phyloP scores from a whole-genome alignment of 805 yeast genomes.

The Monosporozyma unispora region DNA sequence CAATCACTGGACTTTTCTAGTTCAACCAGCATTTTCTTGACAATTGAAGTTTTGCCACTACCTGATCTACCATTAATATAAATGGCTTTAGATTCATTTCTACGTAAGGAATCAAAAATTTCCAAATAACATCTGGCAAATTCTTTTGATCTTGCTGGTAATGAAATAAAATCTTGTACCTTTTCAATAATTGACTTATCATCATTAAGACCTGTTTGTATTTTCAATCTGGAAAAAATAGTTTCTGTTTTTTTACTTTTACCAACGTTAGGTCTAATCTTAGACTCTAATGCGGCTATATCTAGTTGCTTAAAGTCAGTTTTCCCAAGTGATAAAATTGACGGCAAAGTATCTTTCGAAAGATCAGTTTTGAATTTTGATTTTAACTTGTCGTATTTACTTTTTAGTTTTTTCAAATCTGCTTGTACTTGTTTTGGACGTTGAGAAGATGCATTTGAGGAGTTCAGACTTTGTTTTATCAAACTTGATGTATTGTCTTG shows the following conservation, averaged over 20 bases:
- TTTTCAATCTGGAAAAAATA: slow-evolving; percentile 22
- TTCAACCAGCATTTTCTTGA: slow-evolving; percentile 71
- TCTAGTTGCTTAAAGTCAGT: slow-evolving; percentile 1
- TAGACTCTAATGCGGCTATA: slow-evolving; percentile 15
- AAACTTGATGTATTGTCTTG: background rate
- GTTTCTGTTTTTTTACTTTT: slow-evolving; percentile 27
- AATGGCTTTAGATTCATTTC: slow-evolving; percentile 70
- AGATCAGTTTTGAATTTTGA: background rate
- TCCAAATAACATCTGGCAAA: slow-evolving; percentile 58
- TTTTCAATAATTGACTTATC: slow-evolving; percentile 1
- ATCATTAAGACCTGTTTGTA: background rate
- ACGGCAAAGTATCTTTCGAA: background rate
- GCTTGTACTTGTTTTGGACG: background rate
- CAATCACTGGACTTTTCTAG: slow-evolving; percentile 36
- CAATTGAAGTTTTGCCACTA: slow-evolving; percentile 90
- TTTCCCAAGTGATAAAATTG: background rate
- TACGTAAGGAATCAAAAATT: slow-evolving; percentile 59
- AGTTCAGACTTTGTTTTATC: background rate
- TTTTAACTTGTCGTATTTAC: background rate
- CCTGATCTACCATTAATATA: slow-evolving; percentile 96
- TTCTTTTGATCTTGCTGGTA: slow-evolving; percentile 83
- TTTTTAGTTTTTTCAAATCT: background rate
- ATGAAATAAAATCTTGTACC: slow-evolving; percentile 27
- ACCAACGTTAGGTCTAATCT: slow-evolving; percentile 19
- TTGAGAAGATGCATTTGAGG: background rate